Base-by-base conservation (phyloP, 768 basidiomycete genomes). In the Brasilioporus rufonigricans region DNA sequence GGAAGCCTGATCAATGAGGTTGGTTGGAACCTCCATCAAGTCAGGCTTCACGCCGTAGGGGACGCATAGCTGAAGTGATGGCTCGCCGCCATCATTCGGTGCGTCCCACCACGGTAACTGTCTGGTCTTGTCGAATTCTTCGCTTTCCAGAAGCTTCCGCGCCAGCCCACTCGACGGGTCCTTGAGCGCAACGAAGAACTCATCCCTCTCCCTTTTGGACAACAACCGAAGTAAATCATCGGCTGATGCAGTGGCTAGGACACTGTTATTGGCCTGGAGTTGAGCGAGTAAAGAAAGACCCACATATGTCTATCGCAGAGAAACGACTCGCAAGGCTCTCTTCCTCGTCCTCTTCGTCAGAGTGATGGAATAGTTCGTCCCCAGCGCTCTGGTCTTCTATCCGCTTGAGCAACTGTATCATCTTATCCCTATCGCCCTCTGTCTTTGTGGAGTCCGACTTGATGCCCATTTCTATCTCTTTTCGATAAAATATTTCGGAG, bases 401-500 rank as follows among this genome's bases (percentile, higher is more conserved):
- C 10, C 78, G 82, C 65, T 81, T 83, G 21, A 93, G 74, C 5
- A 93, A 64, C 44, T 85, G 82, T 62, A 93, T 69, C 80, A 91
- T 92, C 57, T 79, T 75, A 44, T 71, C 66, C 41, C 83, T 76
- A 63, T 93, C 89, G 54, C 81, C 73, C 0, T 73, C 69, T 3
- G 79, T 75, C 62, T 79, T 83, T 5, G 83, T 79, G 4, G 85
- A 77, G 32, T 75, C 77, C 0, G 78, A 65, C 38, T 76, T 77
- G 50, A 91, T 86, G 44, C 87, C 83, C 2, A 69, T 68, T 59
- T 88, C 83, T 4, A 93, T 70, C 64, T 91, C 86, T 48, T 83
- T 84, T 59, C 83, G 83, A 69, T 92, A 93, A 67, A 94, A 94
- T 0, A 76, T 72, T 67, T 93, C 92, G 24, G 91, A 91, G 73